Base-by-base conservation (phyloP, 1,284 basidiomycete species). In the Calocybe gambosa region DNA sequence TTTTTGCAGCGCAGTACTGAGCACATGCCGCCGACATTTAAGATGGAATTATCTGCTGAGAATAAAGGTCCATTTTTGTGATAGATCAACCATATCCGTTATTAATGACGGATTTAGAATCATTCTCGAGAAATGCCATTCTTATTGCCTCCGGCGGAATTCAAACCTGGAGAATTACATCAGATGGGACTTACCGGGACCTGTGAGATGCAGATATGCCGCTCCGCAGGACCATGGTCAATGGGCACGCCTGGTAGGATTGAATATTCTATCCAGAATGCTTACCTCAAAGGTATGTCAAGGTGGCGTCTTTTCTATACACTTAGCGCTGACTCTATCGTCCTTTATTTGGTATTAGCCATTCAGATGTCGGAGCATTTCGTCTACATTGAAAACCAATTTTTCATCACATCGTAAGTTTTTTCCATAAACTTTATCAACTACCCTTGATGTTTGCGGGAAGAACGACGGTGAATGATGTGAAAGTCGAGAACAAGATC, bases 331-430 rank as follows among this genome's bases (percentile, higher is more conserved):
- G 46, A 36, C 55, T 18, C 43, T 40, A 26, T 41, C 21, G 49
- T 35, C 42, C 49, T 36, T 36, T 33, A n/a, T 21, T 9, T 23
- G 21, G 26, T 23, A 18, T 53, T 60, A 91, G 92, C 93, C 1
- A 99, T 99, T 49, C 87, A 97, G 64, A 74, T 92, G 61, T 96
- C 93, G 15, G 93, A 98, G 51, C 89, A 91, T 58, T 93, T 93
- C 58, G 87, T 93, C 18, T 93, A 93, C 66, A 92, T 93, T 50
- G 93, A 98, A 65, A 98, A 99, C 61, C 95, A 99, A 64, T 99
- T 98, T 71, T 99, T 99, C 68, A 93, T 99, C 60, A 90, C 93
- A 0, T 96, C 89, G 78, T 89, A 62, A 60, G 82, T 65, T 16
- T 39, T 40, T 28, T 43, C 9, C 34, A 37, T 10, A 18, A 34